These are phyloP conservation scores for Amyloporia xantha DNA, from an alignment of 768 basidiomycete genomes.

Conservation along the genomic window DNA sequence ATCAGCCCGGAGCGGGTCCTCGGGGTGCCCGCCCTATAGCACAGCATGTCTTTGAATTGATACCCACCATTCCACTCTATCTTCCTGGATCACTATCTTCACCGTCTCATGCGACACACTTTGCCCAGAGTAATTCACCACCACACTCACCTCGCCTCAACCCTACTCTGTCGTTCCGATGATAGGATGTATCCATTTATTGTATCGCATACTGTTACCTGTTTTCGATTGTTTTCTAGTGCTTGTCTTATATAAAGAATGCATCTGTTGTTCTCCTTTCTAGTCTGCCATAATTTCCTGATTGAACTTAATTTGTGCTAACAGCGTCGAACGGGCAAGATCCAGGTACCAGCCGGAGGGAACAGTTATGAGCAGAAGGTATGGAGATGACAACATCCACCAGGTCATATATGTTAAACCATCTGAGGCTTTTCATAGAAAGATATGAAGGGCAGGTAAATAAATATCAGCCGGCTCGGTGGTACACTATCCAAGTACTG, in stretches of 20 bases:
- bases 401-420: too few species aligned
- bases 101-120: slow-evolving; percentile 30
- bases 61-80: slow-evolving; percentile 69
- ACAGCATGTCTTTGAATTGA: slow-evolving; percentile 74
- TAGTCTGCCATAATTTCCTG: too few species aligned
- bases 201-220: not conserved
- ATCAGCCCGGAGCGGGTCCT: slow-evolving; percentile 32
- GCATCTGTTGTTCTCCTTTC: not conserved
- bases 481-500: too few species aligned
- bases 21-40: slow-evolving; percentile 42
- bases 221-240: not conserved
- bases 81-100: slow-evolving; percentile 42
- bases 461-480: too few species aligned
- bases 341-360: too few species aligned
- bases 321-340: too few species aligned
- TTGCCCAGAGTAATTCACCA: slow-evolving; percentile 29
- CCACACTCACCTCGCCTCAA: slow-evolving; percentile 31
- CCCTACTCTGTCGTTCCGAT: slow-evolving; percentile 23
- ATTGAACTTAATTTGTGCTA: too few species aligned
- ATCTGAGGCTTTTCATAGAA: too few species aligned
- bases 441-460: too few species aligned
- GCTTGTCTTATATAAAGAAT: not conserved
- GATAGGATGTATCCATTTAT: slow-evolving; percentile 3
- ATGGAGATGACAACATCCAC: too few species aligned
- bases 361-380: too few species aligned